Base-by-base conservation (phyloP, 2,329 filamentous ascomycete genomes). In the Cladosporium sp. region DNA sequence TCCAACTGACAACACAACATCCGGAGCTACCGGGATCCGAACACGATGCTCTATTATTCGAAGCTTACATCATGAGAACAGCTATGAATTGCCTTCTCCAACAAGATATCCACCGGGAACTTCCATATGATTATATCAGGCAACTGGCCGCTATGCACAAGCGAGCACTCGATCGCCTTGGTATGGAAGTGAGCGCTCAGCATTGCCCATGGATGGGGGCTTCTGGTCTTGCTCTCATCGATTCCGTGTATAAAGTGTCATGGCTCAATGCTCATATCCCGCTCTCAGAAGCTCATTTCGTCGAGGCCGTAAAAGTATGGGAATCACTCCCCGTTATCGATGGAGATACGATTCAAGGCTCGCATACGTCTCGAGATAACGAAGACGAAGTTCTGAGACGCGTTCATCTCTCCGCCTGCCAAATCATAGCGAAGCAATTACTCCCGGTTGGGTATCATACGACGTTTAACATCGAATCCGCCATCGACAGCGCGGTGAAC, bases 41-140 rank as follows among this genome's bases (percentile, higher is more conserved):
- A 5, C 56, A 58, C 20, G 51, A 55, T n/a, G 36, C 30, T 2
- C 30, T 58, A 8, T 48, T 59, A 2, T 50, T 58, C n/a, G 56
- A 58, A 49, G 57, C 38, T 12, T 59, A 59, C 33, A 56, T 58
- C 38, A 40, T 51, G 30, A 52, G 55, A 8, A 55, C 56, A 5
- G 33, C 51, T 9, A 41, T 48, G 27, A 58, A 58, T 36, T 45
- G 41, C 22, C 49, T 59, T 1, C 53, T 56, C 30, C 54, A 55
- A 15, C 43, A 53, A 3, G 48, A 55, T 13, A 45, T 46, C 11
- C 36, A 48, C 18, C 38, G 6, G 36, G 29, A 36, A 30, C 40
- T 58, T 25, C 47, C 55, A 1, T 41, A 53, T 8, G 33, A 55
- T 25, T 40, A 48, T 25, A 12, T 48, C 22, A n/a, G 38, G 7